These are phyloP conservation scores for Melanomma pulvis-pyrius DNA, from an alignment of 495 filamentous ascomycete species.

Conservation along the genomic window DNA sequence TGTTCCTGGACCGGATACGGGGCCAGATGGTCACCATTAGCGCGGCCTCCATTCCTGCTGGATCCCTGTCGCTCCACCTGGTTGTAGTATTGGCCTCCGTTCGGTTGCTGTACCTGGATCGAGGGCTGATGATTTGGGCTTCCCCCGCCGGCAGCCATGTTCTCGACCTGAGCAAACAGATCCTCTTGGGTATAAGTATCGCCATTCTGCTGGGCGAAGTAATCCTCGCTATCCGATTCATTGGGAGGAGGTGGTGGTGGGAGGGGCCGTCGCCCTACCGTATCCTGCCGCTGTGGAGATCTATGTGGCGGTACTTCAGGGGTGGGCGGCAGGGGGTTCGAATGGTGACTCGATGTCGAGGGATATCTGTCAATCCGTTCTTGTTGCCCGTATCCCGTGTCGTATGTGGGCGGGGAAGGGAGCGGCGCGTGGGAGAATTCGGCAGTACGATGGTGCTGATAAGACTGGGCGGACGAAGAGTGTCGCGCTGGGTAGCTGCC, in stretches of 20 bases:
- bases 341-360: slow-evolving; percentile 40
- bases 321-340: slow-evolving; percentile 48
- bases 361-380: slow-evolving; percentile 43
- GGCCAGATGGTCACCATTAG: slow-evolving; percentile 51
- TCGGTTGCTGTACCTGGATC: slow-evolving; percentile 34
- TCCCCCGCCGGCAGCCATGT: slow-evolving; percentile 28
- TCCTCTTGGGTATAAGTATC: slow-evolving; percentile 41
- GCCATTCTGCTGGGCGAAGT: slow-evolving; percentile 39
- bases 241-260: slow-evolving; percentile 59
- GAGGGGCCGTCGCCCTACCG: slow-evolving; percentile 60
- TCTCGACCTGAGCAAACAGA: slow-evolving; percentile 46
- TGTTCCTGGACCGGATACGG: slow-evolving; percentile 28
- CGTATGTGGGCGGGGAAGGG: slow-evolving; percentile 33
- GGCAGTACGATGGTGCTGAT: slow-evolving; percentile 42
- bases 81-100: slow-evolving; percentile 29
- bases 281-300: slow-evolving; percentile 53
- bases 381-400: slow-evolving; percentile 27
- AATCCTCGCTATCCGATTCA: slow-evolving; percentile 50
- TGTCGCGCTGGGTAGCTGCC: slow-evolving; percentile 53
- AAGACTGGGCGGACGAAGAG: slow-evolving; percentile 54
- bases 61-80: slow-evolving; percentile 25
- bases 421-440: slow-evolving; percentile 36
- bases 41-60: slow-evolving; percentile 47
- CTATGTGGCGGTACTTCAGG: slow-evolving; percentile 45
- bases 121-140: slow-evolving; percentile 21